Evolutionary conservation across 2,329 filamentous ascomycete genomes (phyloP).

Genomic region (Biscogniauxia marginata): DNA sequence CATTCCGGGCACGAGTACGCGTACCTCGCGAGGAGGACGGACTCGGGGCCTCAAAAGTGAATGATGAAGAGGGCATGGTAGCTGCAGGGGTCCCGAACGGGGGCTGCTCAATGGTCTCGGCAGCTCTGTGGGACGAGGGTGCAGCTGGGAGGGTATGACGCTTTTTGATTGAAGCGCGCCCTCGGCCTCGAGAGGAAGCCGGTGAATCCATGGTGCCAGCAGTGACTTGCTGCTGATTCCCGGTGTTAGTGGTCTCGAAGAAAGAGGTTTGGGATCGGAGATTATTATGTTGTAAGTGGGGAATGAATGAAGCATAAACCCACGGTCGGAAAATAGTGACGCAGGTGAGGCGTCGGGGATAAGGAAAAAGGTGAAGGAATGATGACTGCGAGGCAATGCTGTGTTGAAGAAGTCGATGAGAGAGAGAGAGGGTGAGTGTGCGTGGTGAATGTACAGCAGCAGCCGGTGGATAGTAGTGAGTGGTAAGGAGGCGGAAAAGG

Average conservation of each 20-base stretch:
- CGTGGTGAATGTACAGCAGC: not conserved
- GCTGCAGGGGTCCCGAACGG: constrained; percentile 22
- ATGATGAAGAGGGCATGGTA: constrained; percentile 22
- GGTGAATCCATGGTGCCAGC: constrained; percentile 29
- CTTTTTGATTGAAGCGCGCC: constrained; percentile 26
- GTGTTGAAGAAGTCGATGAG: not conserved
- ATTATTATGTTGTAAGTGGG: constrained; percentile 37
- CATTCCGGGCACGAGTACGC: constrained; percentile 44
- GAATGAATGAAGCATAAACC: constrained; percentile 15
- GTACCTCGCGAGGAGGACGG: constrained; percentile 37
- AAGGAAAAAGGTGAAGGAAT: not conserved
- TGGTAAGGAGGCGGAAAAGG: constrained; percentile 3
- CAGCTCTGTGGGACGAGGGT: constrained; percentile 20
- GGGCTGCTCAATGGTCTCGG: constrained; percentile 17
- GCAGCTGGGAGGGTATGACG: constrained; percentile 24
- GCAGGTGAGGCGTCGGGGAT: too few relatives aligned
- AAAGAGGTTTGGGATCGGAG: constrained; percentile 30
- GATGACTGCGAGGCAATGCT: not conserved
- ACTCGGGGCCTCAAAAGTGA: constrained; percentile 30
- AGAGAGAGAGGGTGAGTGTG: not conserved
- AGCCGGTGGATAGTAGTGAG: not conserved
- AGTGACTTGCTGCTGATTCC: not conserved
- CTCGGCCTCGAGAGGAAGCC: constrained; percentile 25
- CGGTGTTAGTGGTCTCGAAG: constrained; percentile 14
- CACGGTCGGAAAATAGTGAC: constrained; percentile 6